Evolutionary conservation across 371 early-diverging fungal genomes (phyloP), one percentile per base, ranked within the genome.

Genomic region (Phascolomyces articulosus): DNA sequence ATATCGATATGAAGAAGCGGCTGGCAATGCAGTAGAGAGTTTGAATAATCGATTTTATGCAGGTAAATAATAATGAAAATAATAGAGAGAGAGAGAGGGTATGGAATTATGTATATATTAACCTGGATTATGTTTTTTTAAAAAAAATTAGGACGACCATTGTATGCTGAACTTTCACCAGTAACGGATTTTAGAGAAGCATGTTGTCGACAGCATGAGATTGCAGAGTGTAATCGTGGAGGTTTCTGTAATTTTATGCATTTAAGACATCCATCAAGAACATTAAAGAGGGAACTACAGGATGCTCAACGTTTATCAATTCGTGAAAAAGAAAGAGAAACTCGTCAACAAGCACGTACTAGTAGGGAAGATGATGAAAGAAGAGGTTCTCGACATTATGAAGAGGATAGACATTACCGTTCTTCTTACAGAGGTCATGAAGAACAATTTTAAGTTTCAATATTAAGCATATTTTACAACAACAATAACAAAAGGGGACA

Each of bases 231-330:
- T 80, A 94, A 91, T 66, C 93, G 98, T 38, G 98, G 97, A 27
- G 98, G 98, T 4, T 91, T 95, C 70, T 99, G 99, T 81, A 98
- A 97, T 80, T 99, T 98, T 79, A 98, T 99, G 98, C 99, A 99
- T 82, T 79, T 97, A 47, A 92, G 94, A 65, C 86, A 87, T 56
- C 94, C 95, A 6, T 83, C 91, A 21, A 84, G 92, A 55, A 69
- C 80, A 47, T 72, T 98, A 55, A 83, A 86, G 65, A 82, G 90
- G 67, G 94, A 94, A 38, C 79, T 98, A 34, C 87, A 84, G 67
- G 94, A 89, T 26, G 91, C 93, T 28, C 98, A 98, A 69, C 75
- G 90, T 56, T 61, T 82, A 48, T 80, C 85, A n/a, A 61, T 85
- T 41, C 77, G 82, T 48, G 88, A 88, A 65, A 87, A 85, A 71